These are phyloP conservation scores for Euryodendron excelsum DNA, from an alignment of 148 eudicot species.

Conservation along the genomic window DNA sequence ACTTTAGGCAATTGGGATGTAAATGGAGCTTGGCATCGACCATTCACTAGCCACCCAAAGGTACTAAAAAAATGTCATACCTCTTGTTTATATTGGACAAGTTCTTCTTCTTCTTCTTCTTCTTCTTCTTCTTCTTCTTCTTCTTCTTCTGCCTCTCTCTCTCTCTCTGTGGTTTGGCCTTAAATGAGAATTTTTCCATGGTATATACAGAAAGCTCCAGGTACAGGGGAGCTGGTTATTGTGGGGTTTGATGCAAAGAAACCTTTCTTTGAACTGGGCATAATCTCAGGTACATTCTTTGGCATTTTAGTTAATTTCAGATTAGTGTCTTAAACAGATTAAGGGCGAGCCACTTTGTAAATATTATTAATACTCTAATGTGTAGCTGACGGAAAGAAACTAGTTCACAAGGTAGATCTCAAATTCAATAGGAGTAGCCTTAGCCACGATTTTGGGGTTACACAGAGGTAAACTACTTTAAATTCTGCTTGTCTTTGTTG, in stretches of 20 bases:
- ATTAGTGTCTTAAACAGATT: background rate
- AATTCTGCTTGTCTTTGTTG: background rate
- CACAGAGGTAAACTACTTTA: slow-evolving; percentile 25
- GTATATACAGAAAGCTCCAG: slow-evolving; percentile 50
- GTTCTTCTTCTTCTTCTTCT: too few species aligned
- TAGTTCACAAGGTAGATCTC: slow-evolving; percentile 43
- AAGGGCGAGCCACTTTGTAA: background rate
- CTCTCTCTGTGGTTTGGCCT: too few species aligned
- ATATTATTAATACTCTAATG: background rate
- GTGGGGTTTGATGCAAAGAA: slow-evolving; percentile 38
- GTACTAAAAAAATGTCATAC: slow-evolving; percentile 10
- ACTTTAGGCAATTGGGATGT: slow-evolving; percentile 37
- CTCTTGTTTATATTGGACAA: too few species aligned
- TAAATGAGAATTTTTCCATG: too few species aligned
- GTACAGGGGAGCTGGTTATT: slow-evolving; percentile 37
- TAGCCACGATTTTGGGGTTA: slow-evolving; percentile 51
- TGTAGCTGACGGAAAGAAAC: slow-evolving; percentile 38
- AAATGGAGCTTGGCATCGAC: slow-evolving; percentile 38
- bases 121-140: too few species aligned
- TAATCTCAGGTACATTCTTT: slow-evolving; percentile 52
- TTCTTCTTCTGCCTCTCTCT: too few species aligned
- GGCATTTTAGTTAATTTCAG: background rate
- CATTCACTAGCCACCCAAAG: slow-evolving; percentile 52
- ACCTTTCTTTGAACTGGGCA: slow-evolving; percentile 39
- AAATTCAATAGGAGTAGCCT: slow-evolving; percentile 28